Evolutionary conservation across 257 asterid genomes (phyloP).

Genomic region (Scutellaria galericulata): DNA sequence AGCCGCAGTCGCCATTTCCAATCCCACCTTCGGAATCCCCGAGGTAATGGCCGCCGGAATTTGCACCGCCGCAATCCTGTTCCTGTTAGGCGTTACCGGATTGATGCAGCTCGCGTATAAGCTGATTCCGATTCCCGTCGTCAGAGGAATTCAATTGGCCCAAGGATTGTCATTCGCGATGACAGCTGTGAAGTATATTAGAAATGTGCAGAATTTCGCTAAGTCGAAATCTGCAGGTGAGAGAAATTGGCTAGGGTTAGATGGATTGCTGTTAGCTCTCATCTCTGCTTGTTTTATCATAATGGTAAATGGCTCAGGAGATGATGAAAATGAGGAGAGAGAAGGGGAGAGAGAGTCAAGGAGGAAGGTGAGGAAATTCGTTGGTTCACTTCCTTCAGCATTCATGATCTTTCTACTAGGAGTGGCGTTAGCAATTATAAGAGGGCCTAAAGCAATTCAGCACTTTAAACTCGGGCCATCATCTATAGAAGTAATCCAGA

Average conservation of each 20-base stretch:
- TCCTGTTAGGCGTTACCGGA: conserved; percentile 62
- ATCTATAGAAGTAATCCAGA: conserved; percentile 42
- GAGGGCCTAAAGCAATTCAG: conserved; percentile 65
- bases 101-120: conserved; percentile 67
- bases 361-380: conserved; percentile 36
- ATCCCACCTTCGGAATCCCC: conserved; percentile 60
- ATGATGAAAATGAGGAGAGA: conserved; percentile 41
- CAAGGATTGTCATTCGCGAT: conserved; percentile 77
- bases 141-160: conserved; percentile 85
- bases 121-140: conserved; percentile 68
- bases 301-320: conserved; percentile 62
- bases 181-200: conserved; percentile 72
- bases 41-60: conserved; percentile 90
- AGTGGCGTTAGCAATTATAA: conserved; percentile 54
- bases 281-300: conserved; percentile 64
- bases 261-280: conserved; percentile 68
- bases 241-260: conserved; percentile 77
- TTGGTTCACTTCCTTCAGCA: conserved; percentile 70
- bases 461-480: conserved; percentile 75
- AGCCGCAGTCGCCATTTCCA: conserved; percentile 78
- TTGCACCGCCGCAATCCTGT: conserved; percentile 61
- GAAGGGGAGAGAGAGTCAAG: conserved; percentile 22
- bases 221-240: conserved; percentile 58
- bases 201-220: conserved; percentile 53
- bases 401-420: conserved; percentile 62